Evolutionary conservation across 257 asterid genomes (phyloP), one percentile per base, ranked within the genome.

Genomic region (Solanum phureja): DNA sequence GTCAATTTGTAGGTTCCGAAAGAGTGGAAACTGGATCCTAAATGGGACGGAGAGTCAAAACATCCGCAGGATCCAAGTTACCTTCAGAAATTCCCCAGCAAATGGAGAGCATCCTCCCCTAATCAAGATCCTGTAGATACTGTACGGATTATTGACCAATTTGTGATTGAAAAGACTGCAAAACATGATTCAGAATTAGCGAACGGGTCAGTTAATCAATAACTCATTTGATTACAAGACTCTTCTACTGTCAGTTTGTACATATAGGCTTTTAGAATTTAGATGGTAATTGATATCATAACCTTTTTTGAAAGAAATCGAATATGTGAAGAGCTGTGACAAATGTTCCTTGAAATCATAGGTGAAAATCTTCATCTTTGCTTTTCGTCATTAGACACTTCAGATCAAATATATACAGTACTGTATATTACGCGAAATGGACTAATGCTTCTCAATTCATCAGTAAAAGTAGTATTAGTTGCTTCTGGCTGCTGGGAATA

Each of bases 1-100:
- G 31, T 82, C 69, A 14, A 66, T 89, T 33, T 92, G 91, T 88
- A 97, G 99, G 99, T 97, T 60, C 98, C 98, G 0, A 97, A 97
- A 87, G 96, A 93, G 90, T 97, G 99, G 99, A 96, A 95, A 92
- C 56, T 97, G 88, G 99, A 97, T 86, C 98, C 98, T 6, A 94
- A 91, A 44, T 97, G 98, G 98, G 99, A 95, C 52, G 91, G 86
- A 1, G 99, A 96, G 90, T 89, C 93, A 19, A 95, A 92, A 75
- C 94, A 90, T 85, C 93, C 90, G 19, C 94, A 90, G 87, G 92
- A 87, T 64, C 92, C 86, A 19, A 94, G 96, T 90, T 94, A 96
- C 89, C 90, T 21, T 38, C 91, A 95, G 85, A 94, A 87, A 86
- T 95, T 88, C 83, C 99, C 99, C 8, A 96, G 99, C 92, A 95